Evolutionary conservation across 169 alveolate species (phyloP).

Genomic region (Babesia bigemina): DNA sequence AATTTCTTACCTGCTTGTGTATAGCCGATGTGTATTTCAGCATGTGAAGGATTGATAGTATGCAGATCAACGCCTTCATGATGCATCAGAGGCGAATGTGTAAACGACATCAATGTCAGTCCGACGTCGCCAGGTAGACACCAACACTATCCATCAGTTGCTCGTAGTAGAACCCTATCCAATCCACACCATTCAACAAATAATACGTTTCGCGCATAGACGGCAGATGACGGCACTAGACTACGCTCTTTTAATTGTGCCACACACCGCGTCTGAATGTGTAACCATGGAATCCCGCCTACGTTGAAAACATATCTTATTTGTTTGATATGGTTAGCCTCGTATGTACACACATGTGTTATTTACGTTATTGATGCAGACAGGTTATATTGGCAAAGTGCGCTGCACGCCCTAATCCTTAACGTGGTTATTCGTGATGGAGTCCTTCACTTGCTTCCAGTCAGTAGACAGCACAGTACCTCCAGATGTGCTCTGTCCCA

Average conservation of each 20-base stretch:
- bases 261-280: conserved; percentile 5
- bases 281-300: background rate
- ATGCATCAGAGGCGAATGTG: background rate
- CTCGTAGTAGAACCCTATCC: too few relatives aligned
- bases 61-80: conserved; percentile 4
- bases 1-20: background rate
- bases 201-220: too few relatives aligned
- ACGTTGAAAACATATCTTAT: background rate
- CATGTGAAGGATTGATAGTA: background rate
- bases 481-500: conserved; percentile 35
- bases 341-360: too few relatives aligned
- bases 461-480: conserved; percentile 48
- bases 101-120: conserved; percentile 15
- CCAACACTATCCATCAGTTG: too few relatives aligned
- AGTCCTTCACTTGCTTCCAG: conserved; percentile 48
- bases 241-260: background rate
- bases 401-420: too few relatives aligned
- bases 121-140: background rate
- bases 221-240: background rate
- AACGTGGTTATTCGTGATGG: too few relatives aligned
- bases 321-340: too few relatives aligned
- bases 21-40: background rate
- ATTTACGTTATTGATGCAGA: too few relatives aligned
- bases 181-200: too few relatives aligned
- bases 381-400: too few relatives aligned